Base-by-base conservation (phyloP, 495 filamentous ascomycete genomes). In the Penicillium argentinense region DNA sequence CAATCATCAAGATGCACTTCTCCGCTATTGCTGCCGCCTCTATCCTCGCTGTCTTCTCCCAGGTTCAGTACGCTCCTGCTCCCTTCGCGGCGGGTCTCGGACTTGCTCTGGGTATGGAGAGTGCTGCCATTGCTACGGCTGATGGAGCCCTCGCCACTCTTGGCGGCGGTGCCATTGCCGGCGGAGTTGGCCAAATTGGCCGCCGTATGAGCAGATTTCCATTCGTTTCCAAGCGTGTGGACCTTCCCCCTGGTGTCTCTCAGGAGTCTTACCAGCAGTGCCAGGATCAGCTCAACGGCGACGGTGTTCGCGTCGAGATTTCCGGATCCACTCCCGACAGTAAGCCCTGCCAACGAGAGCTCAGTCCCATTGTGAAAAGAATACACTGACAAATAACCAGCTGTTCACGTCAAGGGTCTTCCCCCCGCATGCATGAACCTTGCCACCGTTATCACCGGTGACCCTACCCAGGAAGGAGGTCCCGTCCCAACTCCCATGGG, bases 341-440 rank as follows among this genome's bases (percentile, higher is more conserved):
- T 30, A 30, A 7, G 28, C 13, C 3, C 13, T 30, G 9, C 28
- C 5, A 4, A 42, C n/a, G n/a, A n/a, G n/a, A n/a, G n/a, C n/a
- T n/a, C n/a, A n/a, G n/a, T 27, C 23, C 22, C 27, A 42, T 30
- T 7, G 9, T n/a, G 5, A 30, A n/a, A 12, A 30, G 3, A 12
- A 30, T n/a, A 5, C 28, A n/a, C 28, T 30, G 28, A 30, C 28
- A 7, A 3, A 7, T 5, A 24, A 14, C 24, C 24, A 27, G 39
- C 39, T 27, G 39, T 24, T 9, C 39, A 16, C 8, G 22, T 24
- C 4, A 24, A 42, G 4, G 22, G 22, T 11, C 9, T 42, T 28
- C 39, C 39, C 22, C 18, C 39, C 23, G 39, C 39, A 8, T 42
- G 39, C 22, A 42, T 42, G 39, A 16, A 42, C 24, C 39, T 42